Conservation (phyloP, 768 basidiomycete species). For the Psilocybe cyanescens region DNA sequence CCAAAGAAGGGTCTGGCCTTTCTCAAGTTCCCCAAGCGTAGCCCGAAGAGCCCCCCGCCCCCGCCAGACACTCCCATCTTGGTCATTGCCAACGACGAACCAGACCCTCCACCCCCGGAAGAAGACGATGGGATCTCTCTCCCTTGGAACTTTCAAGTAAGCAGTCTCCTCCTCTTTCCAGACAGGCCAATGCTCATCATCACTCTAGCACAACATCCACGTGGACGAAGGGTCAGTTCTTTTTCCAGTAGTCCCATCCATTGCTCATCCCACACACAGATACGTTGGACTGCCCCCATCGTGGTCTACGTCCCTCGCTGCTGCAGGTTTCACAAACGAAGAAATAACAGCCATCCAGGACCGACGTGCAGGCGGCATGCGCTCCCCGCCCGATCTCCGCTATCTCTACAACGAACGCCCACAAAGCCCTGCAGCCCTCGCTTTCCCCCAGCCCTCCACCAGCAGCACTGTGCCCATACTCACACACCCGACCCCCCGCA, state of each 20-base stretch:
- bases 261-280: slow-evolving; percentile 30
- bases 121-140: slow-evolving; percentile 67
- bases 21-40: slow-evolving; percentile 45
- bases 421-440: slow-evolving; percentile 31
- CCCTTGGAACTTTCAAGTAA: slow-evolving; percentile 80
- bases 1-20: slow-evolving; percentile 41
- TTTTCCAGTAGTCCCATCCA: not conserved
- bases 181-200: not conserved
- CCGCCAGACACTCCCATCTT: slow-evolving; percentile 11
- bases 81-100: slow-evolving; percentile 21
- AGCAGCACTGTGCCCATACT: slow-evolving; percentile 8
- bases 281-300: slow-evolving; percentile 73
- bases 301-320: slow-evolving; percentile 64
- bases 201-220: slow-evolving; percentile 70
- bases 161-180: slow-evolving; percentile 20
- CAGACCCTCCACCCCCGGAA: slow-evolving; percentile 25
- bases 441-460: not conserved
- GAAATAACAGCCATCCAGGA: slow-evolving; percentile 67
- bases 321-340: slow-evolving; percentile 68
- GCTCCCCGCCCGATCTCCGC: slow-evolving; percentile 35
- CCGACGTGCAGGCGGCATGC: slow-evolving; percentile 37
- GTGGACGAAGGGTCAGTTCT: slow-evolving; percentile 71
- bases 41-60: slow-evolving; percentile 34
- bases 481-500: slow-evolving; percentile 19
- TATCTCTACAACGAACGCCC: slow-evolving; percentile 41